Base-by-base conservation (phyloP, 768 basidiomycete genomes). In the Boletus huronensis region DNA sequence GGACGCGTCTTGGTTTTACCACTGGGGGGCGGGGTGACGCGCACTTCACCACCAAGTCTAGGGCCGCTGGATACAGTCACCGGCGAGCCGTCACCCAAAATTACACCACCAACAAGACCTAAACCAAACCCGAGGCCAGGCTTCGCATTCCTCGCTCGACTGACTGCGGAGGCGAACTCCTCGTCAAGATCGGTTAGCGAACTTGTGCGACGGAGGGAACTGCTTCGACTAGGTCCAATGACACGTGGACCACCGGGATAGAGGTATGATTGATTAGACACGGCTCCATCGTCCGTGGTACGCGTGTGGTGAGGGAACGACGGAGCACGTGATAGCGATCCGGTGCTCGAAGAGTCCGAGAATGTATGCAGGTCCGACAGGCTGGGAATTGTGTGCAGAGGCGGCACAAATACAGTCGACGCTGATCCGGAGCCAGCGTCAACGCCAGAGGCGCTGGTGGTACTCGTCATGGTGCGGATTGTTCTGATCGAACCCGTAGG, bases 331-430 rank as follows among this genome's bases (percentile, higher is more conserved):
- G 79, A 75, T 11, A 77, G 69, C 16, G 74, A 70, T 10, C 64
- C 67, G 0, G 70, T 64, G 59, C 75, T 77, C 3, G 75, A 77
- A 6, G 59, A 61, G 29, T 75, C 77, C 0, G 79, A 79, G n/a
- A 72, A 59, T 0, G 78, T 76, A 13, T 74, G 63, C 54, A 86
- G 70, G 55, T 90, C 88, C 0, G 85, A 83, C 13, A 92, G 78
- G 19, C 89, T 88, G 0, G 85, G 85, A 28, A 90, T 76, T 3
- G 80, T 77, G 50, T 82, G 77, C n/a, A 90, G 67, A 1, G 90
- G 88, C 0, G 90, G 90, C 1, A 92, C 82, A 62, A 88, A 92
- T 32, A 85, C 80, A 1, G 88, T 90, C 3, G 86, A 88, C 0
- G 83, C 79, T 9, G 87, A 88, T 2, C 88, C 78, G 2, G 75